A percentile compares a stretch with the other conserved stretches of the same genome.
These are phyloP conservation scores for Asclepias syriaca DNA, from an alignment of 257 asterid genomes.

Conservation along the genomic window DNA sequence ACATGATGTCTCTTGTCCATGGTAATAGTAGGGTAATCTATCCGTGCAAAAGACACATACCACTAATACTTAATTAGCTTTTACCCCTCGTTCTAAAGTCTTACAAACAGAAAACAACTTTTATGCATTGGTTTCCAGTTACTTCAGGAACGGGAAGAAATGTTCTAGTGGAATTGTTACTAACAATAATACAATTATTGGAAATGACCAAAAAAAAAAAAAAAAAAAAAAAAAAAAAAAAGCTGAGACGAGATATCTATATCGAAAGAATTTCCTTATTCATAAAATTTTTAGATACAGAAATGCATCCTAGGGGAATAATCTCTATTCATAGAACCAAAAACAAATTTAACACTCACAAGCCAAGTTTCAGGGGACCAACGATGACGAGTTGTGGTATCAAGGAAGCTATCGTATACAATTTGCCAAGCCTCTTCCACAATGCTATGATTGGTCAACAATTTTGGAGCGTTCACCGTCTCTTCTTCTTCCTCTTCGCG, in stretches of 20 bases:
- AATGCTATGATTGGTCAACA: conserved; percentile 64
- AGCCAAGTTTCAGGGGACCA: conserved; percentile 88
- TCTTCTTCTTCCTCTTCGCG: conserved; percentile 44
- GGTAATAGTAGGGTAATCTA: background rate
- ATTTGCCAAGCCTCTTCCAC: conserved; percentile 96
- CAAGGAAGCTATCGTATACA: conserved; percentile 77
- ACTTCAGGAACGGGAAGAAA: background rate
- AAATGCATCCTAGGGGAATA: background rate
- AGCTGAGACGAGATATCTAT: background rate
- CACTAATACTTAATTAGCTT: too few relatives aligned
- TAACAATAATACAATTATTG: background rate
- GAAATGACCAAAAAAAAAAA: background rate
- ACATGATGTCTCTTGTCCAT: background rate
- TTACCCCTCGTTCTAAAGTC: background rate
- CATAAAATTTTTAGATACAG: background rate
- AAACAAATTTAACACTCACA: conserved; percentile 29
- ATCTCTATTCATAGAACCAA: background rate
- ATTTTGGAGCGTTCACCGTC: conserved; percentile 18
- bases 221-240: background rate
- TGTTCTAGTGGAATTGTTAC: background rate
- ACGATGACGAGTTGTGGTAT: conserved; percentile 48
- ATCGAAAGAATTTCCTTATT: background rate
- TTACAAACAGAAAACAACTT: background rate
- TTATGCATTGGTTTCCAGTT: background rate
- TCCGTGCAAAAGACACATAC: background rate